These are phyloP conservation scores for Neofusicoccum cordaticola DNA, from an alignment of 2,329 filamentous ascomycete species.

Conservation along the genomic window DNA sequence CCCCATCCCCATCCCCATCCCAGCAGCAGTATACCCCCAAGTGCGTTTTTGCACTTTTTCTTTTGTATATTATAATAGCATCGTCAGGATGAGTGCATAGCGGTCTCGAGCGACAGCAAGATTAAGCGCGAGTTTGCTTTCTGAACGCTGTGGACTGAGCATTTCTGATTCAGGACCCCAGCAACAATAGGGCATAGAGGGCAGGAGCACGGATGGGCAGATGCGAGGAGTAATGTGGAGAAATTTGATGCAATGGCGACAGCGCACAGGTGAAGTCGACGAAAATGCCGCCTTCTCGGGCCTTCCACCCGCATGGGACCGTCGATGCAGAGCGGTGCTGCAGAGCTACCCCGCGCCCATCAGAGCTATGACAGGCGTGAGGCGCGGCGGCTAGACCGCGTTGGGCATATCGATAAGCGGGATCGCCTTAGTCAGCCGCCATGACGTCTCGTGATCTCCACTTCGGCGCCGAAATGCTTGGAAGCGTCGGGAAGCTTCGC, in stretches of 20 bases:
- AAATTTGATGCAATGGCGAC: background rate
- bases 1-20: background rate
- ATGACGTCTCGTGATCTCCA: background rate
- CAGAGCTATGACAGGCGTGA: conserved; percentile 6
- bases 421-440: background rate
- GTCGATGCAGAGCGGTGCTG: background rate
- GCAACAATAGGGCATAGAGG: conserved; percentile 1
- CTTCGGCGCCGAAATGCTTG: conserved; percentile 9
- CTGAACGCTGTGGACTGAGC: background rate
- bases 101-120: background rate
- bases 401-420: background rate
- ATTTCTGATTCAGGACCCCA: background rate
- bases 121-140: background rate
- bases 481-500: conserved; percentile 16
- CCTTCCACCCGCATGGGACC: background rate
- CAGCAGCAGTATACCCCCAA: conserved; percentile 11
- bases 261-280: background rate
- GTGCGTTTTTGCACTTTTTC: background rate
- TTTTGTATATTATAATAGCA: conserved; percentile 13
- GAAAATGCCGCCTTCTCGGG: background rate
- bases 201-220: background rate
- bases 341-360: conserved; percentile 2
- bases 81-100: conserved; percentile 2
- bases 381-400: background rate
- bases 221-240: background rate